phyloP scores from a whole-genome alignment of 257 asterid genomes.

The Solanum arcanum region DNA sequence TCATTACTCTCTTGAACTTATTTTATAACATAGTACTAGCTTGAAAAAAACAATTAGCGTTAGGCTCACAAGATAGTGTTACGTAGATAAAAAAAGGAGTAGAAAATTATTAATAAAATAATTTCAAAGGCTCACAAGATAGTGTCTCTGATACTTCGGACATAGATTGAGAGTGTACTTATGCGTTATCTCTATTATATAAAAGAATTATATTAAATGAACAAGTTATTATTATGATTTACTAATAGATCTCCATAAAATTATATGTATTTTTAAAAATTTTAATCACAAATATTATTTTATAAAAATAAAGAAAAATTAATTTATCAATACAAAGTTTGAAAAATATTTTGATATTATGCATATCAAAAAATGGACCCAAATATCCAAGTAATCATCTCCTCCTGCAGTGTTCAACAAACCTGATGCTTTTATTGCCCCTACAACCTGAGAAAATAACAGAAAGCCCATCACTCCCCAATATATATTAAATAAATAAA shows the following conservation, averaged over 20 bases:
- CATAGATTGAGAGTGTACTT: too few relatives aligned
- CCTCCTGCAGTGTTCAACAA: not conserved
- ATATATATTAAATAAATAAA: too few relatives aligned
- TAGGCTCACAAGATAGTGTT: too few relatives aligned
- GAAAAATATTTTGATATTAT: not conserved
- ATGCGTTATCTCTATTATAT: too few relatives aligned
- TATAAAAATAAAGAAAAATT: not conserved
- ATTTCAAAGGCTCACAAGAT: rapidly evolving
- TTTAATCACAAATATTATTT: too few relatives aligned
- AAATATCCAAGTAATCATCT: not conserved
- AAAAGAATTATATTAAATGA: too few relatives aligned
- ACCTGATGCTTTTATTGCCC: not conserved
- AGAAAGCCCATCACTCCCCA: not conserved
- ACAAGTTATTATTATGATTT: not conserved
- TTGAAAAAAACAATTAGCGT: too few relatives aligned
- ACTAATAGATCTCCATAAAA: not conserved
- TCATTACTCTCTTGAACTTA: rapidly evolving
- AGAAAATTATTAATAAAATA: too few relatives aligned
- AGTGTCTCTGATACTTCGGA: rapidly evolving
- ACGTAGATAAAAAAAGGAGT: too few relatives aligned
- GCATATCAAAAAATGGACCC: not conserved
- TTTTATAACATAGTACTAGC: too few relatives aligned
- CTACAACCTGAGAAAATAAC: not conserved
- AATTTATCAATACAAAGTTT: not conserved
- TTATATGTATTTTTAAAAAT: too few relatives aligned